A percentile compares a stretch with the other conserved stretches of the same genome.
These are phyloP conservation scores for Pyrenophora seminiperda DNA, from an alignment of 2,329 filamentous ascomycete genomes.

Conservation along the genomic window DNA sequence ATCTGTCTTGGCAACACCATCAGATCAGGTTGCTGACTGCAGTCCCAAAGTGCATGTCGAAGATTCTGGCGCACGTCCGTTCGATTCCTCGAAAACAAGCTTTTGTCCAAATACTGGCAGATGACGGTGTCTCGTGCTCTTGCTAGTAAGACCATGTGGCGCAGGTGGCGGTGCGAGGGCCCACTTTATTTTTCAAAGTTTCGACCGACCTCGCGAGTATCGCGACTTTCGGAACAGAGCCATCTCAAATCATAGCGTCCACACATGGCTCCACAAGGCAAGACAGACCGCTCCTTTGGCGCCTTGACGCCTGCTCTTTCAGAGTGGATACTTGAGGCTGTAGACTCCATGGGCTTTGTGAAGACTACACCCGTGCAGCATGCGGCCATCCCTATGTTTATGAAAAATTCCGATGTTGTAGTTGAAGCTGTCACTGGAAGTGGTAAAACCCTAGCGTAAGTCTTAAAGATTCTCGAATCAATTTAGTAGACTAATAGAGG, in stretches of 20 bases:
- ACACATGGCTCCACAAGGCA: conserved; percentile 43
- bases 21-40: conserved; percentile 22
- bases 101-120: neutral
- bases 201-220: conserved; percentile 9
- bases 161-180: conserved; percentile 10
- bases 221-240: conserved; percentile 4
- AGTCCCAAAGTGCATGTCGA: neutral
- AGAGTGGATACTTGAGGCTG: conserved; percentile 84
- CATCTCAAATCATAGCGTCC: neutral
- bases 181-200: conserved; percentile 27
- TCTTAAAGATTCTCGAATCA: neutral
- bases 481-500: neutral
- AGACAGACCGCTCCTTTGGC: conserved; percentile 64
- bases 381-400: conserved; percentile 84
- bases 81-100: neutral
- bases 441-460: conserved; percentile 43
- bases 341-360: conserved; percentile 80
- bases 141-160: conserved; percentile 3
- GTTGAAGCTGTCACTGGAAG: conserved; percentile 67
- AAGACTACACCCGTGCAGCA: conserved; percentile 96
- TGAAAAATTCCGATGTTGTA: conserved; percentile 88
- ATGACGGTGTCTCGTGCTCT: neutral
- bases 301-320: conserved; percentile 72
- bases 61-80: neutral
- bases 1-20: conserved; percentile 32